Evolutionary conservation across 1,139 yeast species (phyloP).

Genomic region (Arxiozyma slooffiae): DNA sequence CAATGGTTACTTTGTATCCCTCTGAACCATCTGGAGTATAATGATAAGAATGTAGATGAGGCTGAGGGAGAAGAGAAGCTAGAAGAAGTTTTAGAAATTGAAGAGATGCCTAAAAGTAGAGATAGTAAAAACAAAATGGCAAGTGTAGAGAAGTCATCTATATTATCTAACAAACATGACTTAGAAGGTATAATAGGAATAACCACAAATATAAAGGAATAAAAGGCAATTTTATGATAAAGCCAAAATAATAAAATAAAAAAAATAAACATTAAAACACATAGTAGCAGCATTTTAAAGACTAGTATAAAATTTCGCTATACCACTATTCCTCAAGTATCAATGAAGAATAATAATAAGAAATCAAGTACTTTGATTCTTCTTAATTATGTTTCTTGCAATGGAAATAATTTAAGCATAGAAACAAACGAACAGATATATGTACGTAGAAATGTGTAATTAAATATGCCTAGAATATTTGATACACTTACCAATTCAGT

Average conservation of each 20-base stretch:
- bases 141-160: neutral
- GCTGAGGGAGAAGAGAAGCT: slow-evolving; percentile 17
- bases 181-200: neutral
- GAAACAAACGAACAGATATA: no score
- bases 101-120: slow-evolving; percentile 8
- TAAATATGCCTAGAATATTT: neutral
- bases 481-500: neutral
- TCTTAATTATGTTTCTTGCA: no score
- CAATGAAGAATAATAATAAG: no score
- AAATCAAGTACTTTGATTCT: no score
- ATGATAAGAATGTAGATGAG: slow-evolving; percentile 11
- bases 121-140: slow-evolving; percentile 1
- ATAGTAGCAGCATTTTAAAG: no score
- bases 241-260: no score
- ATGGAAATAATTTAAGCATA: no score
- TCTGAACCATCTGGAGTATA: slow-evolving; percentile 60
- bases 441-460: no score
- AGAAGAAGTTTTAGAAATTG: slow-evolving; percentile 9
- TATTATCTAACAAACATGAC: neutral
- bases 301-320: no score
- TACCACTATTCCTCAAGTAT: no score
- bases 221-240: neutral
- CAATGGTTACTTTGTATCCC: slow-evolving; percentile 89
- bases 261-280: no score
- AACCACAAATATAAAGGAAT: neutral